phyloP scores from a whole-genome alignment of 495 filamentous ascomycete species.

The Neurospora hispaniola region DNA sequence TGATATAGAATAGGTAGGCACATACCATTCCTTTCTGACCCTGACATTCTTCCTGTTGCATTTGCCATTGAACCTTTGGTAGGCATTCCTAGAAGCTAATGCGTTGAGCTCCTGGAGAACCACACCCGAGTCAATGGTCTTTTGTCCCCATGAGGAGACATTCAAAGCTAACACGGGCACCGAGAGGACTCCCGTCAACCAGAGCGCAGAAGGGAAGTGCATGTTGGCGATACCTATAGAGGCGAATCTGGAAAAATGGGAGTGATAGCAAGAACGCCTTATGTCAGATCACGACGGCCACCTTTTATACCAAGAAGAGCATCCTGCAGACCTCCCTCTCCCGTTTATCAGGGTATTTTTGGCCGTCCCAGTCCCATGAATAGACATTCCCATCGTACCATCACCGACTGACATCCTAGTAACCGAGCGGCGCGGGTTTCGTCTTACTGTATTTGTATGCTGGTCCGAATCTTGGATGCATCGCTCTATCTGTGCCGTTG shows the following conservation, averaged over 20 bases:
- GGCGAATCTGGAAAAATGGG: not conserved
- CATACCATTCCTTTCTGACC: constrained; percentile 20
- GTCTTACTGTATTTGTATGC: not conserved
- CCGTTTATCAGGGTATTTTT: not conserved
- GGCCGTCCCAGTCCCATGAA: not conserved
- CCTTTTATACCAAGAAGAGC: not conserved
- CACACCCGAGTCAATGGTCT: constrained; percentile 14
- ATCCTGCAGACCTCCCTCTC: not conserved
- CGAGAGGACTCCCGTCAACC: constrained; percentile 3
- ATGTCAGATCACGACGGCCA: not conserved
- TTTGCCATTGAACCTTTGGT: constrained; percentile 1
- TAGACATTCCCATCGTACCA: not conserved
- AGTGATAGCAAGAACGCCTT: not conserved
- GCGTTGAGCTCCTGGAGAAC: constrained; percentile 15
- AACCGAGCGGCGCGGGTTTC: not conserved
- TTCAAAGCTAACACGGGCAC: constrained; percentile 3
- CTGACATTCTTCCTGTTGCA: constrained; percentile 18
- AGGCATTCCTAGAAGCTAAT: constrained; percentile 10
- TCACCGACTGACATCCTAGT: not conserved
- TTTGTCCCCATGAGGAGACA: constrained; percentile 10
- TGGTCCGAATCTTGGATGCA: not conserved
- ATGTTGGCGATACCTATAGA: not conserved
- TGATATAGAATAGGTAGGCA: not conserved
- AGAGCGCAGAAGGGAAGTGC: not conserved
- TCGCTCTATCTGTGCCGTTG: not conserved